These are phyloP conservation scores for Odontarrhena argentea DNA, from an alignment of 345 rosid genomes.

Conservation along the genomic window DNA sequence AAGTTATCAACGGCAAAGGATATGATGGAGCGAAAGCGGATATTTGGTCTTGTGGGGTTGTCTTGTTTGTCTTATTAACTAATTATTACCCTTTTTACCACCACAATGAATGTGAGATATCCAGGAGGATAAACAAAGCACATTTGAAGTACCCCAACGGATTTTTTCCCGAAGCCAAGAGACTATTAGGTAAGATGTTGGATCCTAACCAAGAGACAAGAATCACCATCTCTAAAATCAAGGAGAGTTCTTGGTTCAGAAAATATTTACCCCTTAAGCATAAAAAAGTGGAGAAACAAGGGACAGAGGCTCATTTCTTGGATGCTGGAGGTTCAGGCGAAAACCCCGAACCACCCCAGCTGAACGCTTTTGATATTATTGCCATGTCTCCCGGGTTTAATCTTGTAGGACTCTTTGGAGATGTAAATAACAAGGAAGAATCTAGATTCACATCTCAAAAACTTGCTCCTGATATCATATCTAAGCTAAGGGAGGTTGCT, in stretches of 20 bases:
- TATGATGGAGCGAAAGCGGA: constrained; percentile 51
- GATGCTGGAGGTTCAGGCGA: constrained; percentile 11
- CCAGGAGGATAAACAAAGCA: constrained; percentile 59
- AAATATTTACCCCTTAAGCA: constrained; percentile 45
- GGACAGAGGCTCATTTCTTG: constrained; percentile 20
- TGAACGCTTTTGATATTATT: constrained; percentile 70
- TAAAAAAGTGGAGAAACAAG: background rate
- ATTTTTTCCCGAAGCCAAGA: constrained; percentile 54
- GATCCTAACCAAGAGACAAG: constrained; percentile 55
- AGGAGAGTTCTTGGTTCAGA: constrained; percentile 58
- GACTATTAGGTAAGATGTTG: constrained; percentile 47
- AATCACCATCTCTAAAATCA: constrained; percentile 51
- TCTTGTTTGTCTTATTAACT: constrained; percentile 59
- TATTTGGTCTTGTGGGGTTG: constrained; percentile 59
- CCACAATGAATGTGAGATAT: constrained; percentile 61
- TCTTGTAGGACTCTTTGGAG: constrained; percentile 58
- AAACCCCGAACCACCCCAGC: constrained; percentile 39
- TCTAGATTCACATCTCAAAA: constrained; percentile 55
- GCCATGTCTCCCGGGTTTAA: constrained; percentile 63
- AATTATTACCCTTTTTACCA: constrained; percentile 72
- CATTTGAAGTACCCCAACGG: constrained; percentile 58
- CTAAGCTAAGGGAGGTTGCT: constrained; percentile 54
- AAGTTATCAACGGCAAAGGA: constrained; percentile 61
- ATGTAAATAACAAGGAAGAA: constrained; percentile 42
- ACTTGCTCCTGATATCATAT: constrained; percentile 57